Percentiles rank a stretch among this genome's conserved stretches.
phyloP scores from a whole-genome alignment of 495 filamentous ascomycete genomes.

The Aspergillus biplanus region DNA sequence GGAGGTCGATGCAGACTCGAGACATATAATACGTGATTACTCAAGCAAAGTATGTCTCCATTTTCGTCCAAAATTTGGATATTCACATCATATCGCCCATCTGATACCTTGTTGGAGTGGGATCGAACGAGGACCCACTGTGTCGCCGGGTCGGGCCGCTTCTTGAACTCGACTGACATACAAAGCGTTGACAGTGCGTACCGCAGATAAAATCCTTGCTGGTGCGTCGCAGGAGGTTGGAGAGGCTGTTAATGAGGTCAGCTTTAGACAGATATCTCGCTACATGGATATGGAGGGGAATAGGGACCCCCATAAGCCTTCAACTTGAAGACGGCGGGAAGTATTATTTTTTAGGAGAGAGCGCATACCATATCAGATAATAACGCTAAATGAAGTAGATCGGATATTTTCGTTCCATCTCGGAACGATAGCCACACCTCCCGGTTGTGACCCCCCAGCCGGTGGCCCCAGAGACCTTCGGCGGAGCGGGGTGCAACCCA shows the following conservation, averaged over 20 bases:
- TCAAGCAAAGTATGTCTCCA: constrained; percentile 24
- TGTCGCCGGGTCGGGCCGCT: constrained; percentile 25
- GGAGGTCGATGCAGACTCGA: constrained; percentile 8
- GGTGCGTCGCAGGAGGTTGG: constrained; percentile 31
- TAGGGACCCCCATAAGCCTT: too few relatives aligned
- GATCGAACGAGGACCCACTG: constrained; percentile 29
- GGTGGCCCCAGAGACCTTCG: constrained; percentile 29
- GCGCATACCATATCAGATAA: constrained; percentile 26
- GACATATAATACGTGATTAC: constrained; percentile 28
- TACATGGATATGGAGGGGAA: too few relatives aligned
- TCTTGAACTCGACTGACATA: constrained; percentile 32
- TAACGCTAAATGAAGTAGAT: constrained; percentile 24
- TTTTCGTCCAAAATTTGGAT: constrained; percentile 25
- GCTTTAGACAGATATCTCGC: background rate
- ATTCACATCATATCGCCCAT: constrained; percentile 28
- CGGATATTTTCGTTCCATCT: constrained; percentile 25
- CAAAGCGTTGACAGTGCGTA: constrained; percentile 31
- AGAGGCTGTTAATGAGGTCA: constrained; percentile 23
- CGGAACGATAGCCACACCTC: constrained; percentile 32
- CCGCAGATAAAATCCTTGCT: constrained; percentile 22
- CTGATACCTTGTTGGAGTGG: constrained; percentile 23
- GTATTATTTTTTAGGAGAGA: background rate
- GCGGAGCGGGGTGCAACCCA: constrained; percentile 26
- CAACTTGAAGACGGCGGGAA: background rate
- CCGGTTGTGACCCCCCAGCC: constrained; percentile 28